Evolutionary conservation across 164 flowering plant species (phyloP).

Genomic region (Protea cynaroides): DNA sequence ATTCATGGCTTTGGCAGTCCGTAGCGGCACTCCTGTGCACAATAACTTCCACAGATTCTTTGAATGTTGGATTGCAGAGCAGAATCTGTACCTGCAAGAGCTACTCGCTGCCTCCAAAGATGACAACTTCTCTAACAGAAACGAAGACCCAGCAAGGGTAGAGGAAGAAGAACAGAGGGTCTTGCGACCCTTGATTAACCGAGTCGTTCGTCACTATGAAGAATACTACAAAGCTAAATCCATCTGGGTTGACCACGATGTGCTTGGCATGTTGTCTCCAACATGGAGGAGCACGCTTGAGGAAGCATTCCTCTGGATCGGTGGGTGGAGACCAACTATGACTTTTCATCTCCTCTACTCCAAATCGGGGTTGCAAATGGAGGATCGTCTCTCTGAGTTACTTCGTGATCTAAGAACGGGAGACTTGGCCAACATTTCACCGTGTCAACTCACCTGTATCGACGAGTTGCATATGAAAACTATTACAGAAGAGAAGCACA

Average conservation of each 20-base stretch:
- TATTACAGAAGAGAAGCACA: constrained; percentile 36
- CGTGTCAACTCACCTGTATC: constrained; percentile 32
- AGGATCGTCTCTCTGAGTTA: constrained; percentile 32
- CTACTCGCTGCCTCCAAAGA: constrained; percentile 23
- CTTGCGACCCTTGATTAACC: constrained; percentile 18
- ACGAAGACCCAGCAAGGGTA: too few relatives aligned
- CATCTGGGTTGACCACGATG: constrained; percentile 27
- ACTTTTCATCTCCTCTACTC: constrained; percentile 72
- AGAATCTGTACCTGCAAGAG: constrained; percentile 26
- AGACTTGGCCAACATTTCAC: constrained; percentile 42
- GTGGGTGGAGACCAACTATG: constrained; percentile 73
- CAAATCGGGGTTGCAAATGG: constrained; percentile 54
- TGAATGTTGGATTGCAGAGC: constrained; percentile 31
- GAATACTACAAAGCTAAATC: constrained; percentile 44
- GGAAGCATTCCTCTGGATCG: constrained; percentile 76
- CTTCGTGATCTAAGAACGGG: constrained; percentile 34
- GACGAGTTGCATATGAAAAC: constrained; percentile 43
- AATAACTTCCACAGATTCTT: constrained; percentile 16
- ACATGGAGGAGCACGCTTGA: constrained; percentile 51
- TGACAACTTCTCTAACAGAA: background rate
- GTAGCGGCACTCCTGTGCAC: background rate
- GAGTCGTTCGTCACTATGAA: constrained; percentile 48
- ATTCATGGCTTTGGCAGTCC: too few relatives aligned
- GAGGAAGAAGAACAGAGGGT: constrained; percentile 1
- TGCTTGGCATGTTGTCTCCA: constrained; percentile 43